phyloP scores from a whole-genome alignment of 2,329 filamentous ascomycete species.

The Hymenoscyphus fraxineus region DNA sequence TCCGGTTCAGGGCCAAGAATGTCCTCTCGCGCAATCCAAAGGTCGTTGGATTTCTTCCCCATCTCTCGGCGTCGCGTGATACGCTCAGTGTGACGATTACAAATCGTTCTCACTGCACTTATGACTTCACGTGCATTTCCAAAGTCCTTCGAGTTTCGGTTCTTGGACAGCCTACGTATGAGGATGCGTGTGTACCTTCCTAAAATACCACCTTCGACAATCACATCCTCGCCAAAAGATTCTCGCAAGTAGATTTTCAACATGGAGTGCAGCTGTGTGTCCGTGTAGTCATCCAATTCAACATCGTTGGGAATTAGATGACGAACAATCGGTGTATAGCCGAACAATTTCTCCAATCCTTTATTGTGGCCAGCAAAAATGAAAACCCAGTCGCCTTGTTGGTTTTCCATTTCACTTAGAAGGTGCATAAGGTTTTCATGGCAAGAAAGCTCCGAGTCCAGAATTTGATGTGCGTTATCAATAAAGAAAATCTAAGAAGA shows the following conservation, averaged over 20 bases:
- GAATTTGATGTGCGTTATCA: constrained; percentile 2
- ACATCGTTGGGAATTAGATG: not conserved
- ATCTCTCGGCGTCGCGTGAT: not conserved
- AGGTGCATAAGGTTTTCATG: not conserved
- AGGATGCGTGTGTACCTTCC: not conserved
- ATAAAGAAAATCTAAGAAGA: not conserved
- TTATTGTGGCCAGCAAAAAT: constrained; percentile 4
- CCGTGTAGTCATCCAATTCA: constrained; percentile 1
- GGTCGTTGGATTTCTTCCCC: not conserved
- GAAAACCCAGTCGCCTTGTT: not conserved
- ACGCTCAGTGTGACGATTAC: not conserved
- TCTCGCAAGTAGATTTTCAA: not conserved
- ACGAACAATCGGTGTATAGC: not conserved
- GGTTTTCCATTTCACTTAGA: not conserved
- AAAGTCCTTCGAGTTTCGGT: not conserved
- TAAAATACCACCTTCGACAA: not conserved
- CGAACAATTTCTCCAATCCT: constrained; percentile 1
- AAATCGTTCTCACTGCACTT: not conserved
- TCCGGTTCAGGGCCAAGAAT: constrained; percentile 65
- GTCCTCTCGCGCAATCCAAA: constrained; percentile 56
- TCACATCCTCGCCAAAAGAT: not conserved
- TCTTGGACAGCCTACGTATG: not conserved
- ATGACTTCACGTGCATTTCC: not conserved
- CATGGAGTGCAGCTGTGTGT: not conserved
- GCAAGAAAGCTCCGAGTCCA: not conserved